phyloP scores from a whole-genome alignment of 1,284 basidiomycete species.

The Pisolithus thermaeus region DNA sequence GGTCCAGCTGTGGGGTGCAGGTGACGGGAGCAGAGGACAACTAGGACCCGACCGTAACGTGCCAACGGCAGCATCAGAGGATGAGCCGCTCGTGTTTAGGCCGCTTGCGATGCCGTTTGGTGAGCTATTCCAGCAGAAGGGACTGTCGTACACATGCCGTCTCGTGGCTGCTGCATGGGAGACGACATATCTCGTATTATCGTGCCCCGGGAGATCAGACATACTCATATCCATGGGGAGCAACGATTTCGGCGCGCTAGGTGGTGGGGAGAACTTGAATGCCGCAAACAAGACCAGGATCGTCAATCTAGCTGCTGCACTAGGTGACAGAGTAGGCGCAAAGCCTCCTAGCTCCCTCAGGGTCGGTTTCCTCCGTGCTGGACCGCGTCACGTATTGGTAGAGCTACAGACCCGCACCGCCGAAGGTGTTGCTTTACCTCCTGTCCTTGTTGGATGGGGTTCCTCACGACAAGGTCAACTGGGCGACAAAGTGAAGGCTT shows the following conservation, averaged over 20 bases:
- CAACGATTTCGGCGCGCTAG: slow-evolving; percentile 80
- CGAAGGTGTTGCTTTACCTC: slow-evolving; percentile 1
- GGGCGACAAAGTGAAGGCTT: slow-evolving; percentile 30
- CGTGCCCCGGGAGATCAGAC: slow-evolving; percentile 40
- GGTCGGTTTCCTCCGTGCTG: slow-evolving; percentile 48
- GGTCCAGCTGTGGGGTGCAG: slow-evolving; percentile 60
- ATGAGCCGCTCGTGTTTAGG: slow-evolving; percentile 37
- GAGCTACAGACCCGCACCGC: slow-evolving; percentile 26
- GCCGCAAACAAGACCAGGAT: slow-evolving; percentile 28
- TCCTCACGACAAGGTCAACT: slow-evolving; percentile 77
- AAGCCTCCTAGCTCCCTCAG: slow-evolving; percentile 16
- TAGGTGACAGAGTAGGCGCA: slow-evolving; percentile 18
- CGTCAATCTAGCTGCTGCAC: slow-evolving; percentile 40
- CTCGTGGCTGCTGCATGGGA: slow-evolving; percentile 73
- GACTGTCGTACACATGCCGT: slow-evolving; percentile 32
- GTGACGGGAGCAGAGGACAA: slow-evolving; percentile 59
- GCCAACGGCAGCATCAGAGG: slow-evolving; percentile 7
- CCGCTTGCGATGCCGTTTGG: slow-evolving; percentile 38
- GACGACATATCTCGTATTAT: slow-evolving; percentile 67
- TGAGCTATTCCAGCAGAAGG: slow-evolving; percentile 17
- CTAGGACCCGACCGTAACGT: slow-evolving; percentile 39
- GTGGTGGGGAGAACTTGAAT: slow-evolving; percentile 34
- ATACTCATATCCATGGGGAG: slow-evolving; percentile 75
- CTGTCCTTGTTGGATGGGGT: slow-evolving; percentile 73
- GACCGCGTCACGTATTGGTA: slow-evolving; percentile 67